A percentile compares a stretch with the other conserved stretches of the same genome.
Conservation (phyloP, 2,329 filamentous ascomycete species). For the Aspergillus fumigatus region DNA sequence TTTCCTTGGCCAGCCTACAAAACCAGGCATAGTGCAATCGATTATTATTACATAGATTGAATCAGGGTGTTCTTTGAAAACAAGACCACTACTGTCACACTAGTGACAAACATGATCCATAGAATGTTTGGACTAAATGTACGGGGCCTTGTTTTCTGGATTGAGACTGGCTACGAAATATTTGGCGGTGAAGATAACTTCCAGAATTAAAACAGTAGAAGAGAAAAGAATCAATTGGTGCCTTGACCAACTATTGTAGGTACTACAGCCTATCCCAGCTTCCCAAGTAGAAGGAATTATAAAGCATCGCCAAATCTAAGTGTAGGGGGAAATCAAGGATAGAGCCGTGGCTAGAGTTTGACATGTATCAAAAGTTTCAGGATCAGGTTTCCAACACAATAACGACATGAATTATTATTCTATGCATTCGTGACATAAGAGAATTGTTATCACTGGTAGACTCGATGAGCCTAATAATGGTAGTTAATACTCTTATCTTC, state of each 20-base stretch:
- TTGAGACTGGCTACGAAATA: neutral
- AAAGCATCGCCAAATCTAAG: neutral
- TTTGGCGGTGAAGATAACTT: neutral
- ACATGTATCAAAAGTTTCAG: neutral
- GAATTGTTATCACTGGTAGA: neutral
- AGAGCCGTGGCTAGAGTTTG: neutral
- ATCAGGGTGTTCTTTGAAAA: conserved; percentile 7
- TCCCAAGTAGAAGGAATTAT: neutral
- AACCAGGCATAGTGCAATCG: neutral
- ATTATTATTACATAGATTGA: conserved; percentile 3
- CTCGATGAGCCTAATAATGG: neutral
- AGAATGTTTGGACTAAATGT: conserved; percentile 6
- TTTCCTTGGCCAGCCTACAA: neutral
- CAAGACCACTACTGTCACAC: conserved; percentile 21
- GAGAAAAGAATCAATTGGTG: neutral
- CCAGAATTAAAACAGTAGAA: neutral
- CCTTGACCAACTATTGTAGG: neutral
- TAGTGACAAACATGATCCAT: conserved; percentile 23
- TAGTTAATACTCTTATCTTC: neutral
- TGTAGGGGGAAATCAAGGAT: neutral
- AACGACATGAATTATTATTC: neutral
- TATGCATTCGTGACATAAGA: neutral
- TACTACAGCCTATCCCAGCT: neutral
- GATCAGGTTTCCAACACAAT: neutral
- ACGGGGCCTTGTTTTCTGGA: neutral